These are phyloP conservation scores for Colletotrichum filicis DNA, from an alignment of 2,329 filamentous ascomycete species.

Conservation along the genomic window DNA sequence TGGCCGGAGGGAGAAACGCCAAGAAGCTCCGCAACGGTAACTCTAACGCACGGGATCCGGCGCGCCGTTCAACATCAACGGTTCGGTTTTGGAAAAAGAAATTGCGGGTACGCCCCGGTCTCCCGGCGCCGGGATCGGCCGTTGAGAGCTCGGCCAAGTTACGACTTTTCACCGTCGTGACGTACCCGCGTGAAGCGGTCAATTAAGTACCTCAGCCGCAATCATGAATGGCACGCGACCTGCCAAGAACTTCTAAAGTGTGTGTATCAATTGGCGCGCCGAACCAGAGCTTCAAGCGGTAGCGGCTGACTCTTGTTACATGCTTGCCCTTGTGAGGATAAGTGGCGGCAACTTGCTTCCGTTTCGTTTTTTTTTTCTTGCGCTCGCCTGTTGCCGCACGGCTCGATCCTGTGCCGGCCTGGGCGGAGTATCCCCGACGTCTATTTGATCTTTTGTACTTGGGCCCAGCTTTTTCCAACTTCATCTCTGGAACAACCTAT, in stretches of 20 bases:
- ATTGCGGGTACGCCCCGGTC: not conserved
- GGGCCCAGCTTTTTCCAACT: not conserved
- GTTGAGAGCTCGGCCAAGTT: not conserved
- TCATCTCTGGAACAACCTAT: not conserved
- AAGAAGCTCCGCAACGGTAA: not conserved
- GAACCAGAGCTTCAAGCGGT: not conserved
- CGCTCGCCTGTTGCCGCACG: conserved; percentile 1
- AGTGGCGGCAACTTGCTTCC: not conserved
- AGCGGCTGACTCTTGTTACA: not conserved
- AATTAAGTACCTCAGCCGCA: not conserved
- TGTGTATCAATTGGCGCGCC: not conserved
- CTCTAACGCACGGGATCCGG: not conserved
- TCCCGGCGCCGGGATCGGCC: conserved; percentile 29
- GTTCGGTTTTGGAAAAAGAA: not conserved
- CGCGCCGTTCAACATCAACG: not conserved
- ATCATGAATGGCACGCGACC: not conserved
- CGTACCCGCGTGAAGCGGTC: not conserved
- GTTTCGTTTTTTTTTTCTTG: not conserved
- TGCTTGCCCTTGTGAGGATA: not conserved
- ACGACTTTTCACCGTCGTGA: not conserved
- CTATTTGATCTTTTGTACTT: not conserved
- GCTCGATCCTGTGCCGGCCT: not conserved
- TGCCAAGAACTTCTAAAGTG: not conserved
- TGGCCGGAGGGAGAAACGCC: not conserved
- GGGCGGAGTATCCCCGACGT: not conserved